Conservation (phyloP, 192 early-diverging fungal genomes). For the Geranomyces variabilis region DNA sequence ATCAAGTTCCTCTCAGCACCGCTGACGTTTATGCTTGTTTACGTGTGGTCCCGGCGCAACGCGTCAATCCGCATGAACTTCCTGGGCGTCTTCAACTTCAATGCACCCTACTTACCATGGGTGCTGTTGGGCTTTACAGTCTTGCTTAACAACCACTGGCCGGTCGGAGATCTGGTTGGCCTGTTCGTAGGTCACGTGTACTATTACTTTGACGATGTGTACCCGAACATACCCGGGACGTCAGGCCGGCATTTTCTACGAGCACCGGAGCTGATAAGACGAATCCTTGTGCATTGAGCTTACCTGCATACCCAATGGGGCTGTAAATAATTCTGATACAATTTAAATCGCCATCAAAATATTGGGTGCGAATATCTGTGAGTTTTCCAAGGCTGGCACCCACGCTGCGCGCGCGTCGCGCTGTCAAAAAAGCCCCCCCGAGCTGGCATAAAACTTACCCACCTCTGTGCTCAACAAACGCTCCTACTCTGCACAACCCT, state of each 20-base stretch:
- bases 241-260: conserved; percentile 8
- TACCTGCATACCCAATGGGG: too few species aligned
- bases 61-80: conserved; percentile 87
- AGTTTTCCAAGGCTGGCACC: too few species aligned
- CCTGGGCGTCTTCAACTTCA: conserved; percentile 87
- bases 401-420: too few species aligned
- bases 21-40: conserved; percentile 84
- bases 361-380: too few species aligned
- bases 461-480: too few species aligned
- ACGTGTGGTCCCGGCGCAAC: conserved; percentile 97
- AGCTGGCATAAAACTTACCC: too few species aligned
- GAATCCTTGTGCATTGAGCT: neutral
- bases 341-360: too few species aligned
- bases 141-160: conserved; percentile 76
- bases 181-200: conserved; percentile 91
- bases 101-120: conserved; percentile 91
- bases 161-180: conserved; percentile 78
- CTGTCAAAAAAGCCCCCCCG: too few species aligned
- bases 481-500: too few species aligned
- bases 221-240: conserved; percentile 59
- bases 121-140: conserved; percentile 86
- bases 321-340: too few species aligned
- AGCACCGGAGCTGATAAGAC: conserved; percentile 20
- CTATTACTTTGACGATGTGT: conserved; percentile 95
- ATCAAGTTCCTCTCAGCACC: conserved; percentile 83